Evolutionary conservation across 352 stramenopile genomes (phyloP), one percentile per base, ranked within the genome.

Genomic region (Thraustochytrium striatum): DNA sequence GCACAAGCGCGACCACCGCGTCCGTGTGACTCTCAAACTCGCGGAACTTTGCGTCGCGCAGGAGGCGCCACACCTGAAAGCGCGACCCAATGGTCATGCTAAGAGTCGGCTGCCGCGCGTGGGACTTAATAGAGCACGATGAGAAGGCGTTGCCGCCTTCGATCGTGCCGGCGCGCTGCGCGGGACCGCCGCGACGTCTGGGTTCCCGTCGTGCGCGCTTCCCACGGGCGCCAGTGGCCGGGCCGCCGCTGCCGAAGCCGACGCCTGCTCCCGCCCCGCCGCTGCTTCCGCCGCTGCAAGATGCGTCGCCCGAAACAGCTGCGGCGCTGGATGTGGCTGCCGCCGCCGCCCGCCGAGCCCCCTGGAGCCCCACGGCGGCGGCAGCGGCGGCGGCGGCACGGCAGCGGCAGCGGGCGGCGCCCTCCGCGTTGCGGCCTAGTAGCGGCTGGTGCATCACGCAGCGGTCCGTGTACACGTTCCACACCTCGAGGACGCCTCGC

Each of bases 391-490:
- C n/a, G n/a, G n/a, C n/a, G n/a, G n/a, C n/a, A n/a, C n/a, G n/a
- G n/a, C n/a, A n/a, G n/a, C n/a, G n/a, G n/a, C n/a, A n/a, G n/a
- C n/a, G n/a, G n/a, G n/a, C n/a, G n/a, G n/a, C n/a, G n/a, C n/a
- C n/a, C n/a, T n/a, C n/a, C n/a, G n/a, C n/a, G n/a, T n/a, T n/a
- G n/a, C n/a, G 33, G 33, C 7, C 5, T n/a, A 32, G n/a, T 47
- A 75, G 65, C n/a, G n/a, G 32, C 30, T 75, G 65, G 36, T 30
- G 68, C 44, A 75, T 58, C 32, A 75, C 41, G 5, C 65, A 25
- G 28, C 52, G 65, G 65, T 75, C 65, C 21, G 65, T 75, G 30
- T 75, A 75, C 30, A 75, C 52, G 36, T 75, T 75, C 65, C 65
- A 75, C 47, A 75, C 44, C 47, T 75, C 65, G 36, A 75, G 16